Conservation (phyloP, 345 rosid species). For the Acer negundo region DNA sequence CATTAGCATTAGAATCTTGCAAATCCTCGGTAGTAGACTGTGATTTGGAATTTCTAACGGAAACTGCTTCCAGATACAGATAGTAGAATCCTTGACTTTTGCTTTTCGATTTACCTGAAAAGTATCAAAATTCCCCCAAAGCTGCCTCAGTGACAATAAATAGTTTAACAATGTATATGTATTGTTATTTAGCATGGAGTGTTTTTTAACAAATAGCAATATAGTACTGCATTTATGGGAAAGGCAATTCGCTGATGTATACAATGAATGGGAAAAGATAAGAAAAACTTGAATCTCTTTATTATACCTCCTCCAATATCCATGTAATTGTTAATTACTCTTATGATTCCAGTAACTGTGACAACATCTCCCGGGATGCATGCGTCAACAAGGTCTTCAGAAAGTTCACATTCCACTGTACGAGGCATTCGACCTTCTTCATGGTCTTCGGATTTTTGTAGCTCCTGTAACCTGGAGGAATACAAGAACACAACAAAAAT, state of each 20-base stretch:
- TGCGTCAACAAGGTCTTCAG: conserved; percentile 82
- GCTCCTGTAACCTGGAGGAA: conserved; percentile 71
- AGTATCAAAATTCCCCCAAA: conserved; percentile 11
- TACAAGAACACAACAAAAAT: not conserved
- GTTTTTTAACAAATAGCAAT: not conserved
- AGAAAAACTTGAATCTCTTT: not conserved
- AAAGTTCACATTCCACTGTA: conserved; percentile 94
- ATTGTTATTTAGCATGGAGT: not conserved
- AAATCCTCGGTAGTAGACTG: conserved; percentile 60
- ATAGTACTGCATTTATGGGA: not conserved
- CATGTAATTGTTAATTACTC: conserved; percentile 82
- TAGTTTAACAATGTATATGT: conserved; percentile 7
- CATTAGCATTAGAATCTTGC: conserved; percentile 47
- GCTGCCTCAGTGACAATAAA: conserved; percentile 18
- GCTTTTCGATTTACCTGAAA: conserved; percentile 86
- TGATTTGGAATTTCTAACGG: conserved; percentile 75
- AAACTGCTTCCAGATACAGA: conserved; percentile 85
- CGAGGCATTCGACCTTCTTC: conserved; percentile 99
- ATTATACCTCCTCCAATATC: conserved; percentile 94
- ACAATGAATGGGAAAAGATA: not conserved
- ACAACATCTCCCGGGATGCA: conserved; percentile 99
- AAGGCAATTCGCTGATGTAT: not conserved
- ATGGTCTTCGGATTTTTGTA: conserved; percentile 73
- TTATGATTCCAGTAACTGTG: conserved; percentile 91
- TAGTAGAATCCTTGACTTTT: conserved; percentile 91